phyloP scores from a whole-genome alignment of 2,329 filamentous ascomycete genomes.

The Epichloe elymi region DNA sequence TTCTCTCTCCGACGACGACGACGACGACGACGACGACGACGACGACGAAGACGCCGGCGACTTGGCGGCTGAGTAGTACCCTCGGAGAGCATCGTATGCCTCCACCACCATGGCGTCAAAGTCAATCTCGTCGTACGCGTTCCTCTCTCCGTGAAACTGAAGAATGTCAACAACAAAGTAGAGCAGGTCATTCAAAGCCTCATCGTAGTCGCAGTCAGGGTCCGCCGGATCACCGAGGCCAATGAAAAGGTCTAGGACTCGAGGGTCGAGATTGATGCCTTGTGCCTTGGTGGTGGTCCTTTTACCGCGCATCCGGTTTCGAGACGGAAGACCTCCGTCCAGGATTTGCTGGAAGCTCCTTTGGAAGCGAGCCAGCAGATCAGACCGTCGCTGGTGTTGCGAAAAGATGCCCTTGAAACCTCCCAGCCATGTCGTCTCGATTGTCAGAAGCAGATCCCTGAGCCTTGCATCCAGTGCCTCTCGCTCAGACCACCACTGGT shows the following conservation, averaged over 20 bases:
- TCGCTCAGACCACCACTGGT: slow-evolving; percentile 81
- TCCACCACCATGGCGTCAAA: slow-evolving; percentile 87
- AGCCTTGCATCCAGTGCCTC: slow-evolving; percentile 68
- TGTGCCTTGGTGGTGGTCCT: slow-evolving; percentile 29
- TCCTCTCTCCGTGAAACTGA: slow-evolving; percentile 90
- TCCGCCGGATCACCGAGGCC: slow-evolving; percentile 63
- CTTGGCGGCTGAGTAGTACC: slow-evolving; percentile 51
- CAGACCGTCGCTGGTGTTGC: slow-evolving; percentile 47
- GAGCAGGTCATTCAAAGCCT: slow-evolving; percentile 78
- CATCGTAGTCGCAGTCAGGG: slow-evolving; percentile 63
- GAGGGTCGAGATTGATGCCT: slow-evolving; percentile 37
- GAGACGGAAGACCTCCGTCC: slow-evolving; percentile 74
- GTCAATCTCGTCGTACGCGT: slow-evolving; percentile 95
- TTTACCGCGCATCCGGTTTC: slow-evolving; percentile 49
- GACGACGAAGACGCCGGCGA: slow-evolving; percentile 15
- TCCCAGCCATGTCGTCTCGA: slow-evolving; percentile 89
- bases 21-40: slow-evolving; percentile 16
- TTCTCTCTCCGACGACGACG: slow-evolving; percentile 22
- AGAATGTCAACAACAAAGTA: slow-evolving; percentile 96
- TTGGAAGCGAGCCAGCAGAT: slow-evolving; percentile 62
- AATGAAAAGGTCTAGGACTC: slow-evolving; percentile 77
- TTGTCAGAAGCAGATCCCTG: slow-evolving; percentile 64
- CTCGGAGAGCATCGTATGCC: slow-evolving; percentile 68
- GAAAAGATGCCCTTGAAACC: slow-evolving; percentile 94
- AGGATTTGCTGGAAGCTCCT: slow-evolving; percentile 66